Base-by-base conservation (phyloP, 495 filamentous ascomycete genomes). In the Trichoderma asperelloides region DNA sequence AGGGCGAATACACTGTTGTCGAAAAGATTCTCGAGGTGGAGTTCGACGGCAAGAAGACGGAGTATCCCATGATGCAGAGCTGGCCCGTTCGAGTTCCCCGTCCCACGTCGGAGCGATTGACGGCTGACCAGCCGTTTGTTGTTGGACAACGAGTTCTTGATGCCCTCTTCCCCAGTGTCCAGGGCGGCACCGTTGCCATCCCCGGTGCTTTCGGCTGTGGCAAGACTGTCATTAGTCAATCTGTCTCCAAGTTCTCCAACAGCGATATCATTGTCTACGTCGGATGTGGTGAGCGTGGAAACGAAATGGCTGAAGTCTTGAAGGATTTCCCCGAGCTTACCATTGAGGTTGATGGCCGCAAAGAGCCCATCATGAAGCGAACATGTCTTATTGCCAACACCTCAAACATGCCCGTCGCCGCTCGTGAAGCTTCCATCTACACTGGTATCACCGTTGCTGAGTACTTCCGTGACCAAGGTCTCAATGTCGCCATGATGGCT, bases 331-430 rank as follows among this genome's bases (percentile, higher is more conserved):
- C 95, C 49, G 91, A 96, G 85, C 89, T 98, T 68, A 88, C 88
- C 30, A 98, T 98, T 77, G 86, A 91, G 21, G 84, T 97, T 68
- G 85, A 93, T 28, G 95, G 95, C 71, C 92, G 93, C 73, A 88
- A 92, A 81, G 96, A 98, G 76, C 92, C 95, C 67, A 98, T 99
- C 84, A 99, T 99, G 95, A 99, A 98, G 86, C 96, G 95, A 73
- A 98, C 95, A 65, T 93, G 92, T 51, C 85, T 99, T 65, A 97
- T 99, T 76, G 95, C 95, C 74, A 99, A 99, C 78, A 99, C 95
- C 33, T 99, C 95, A 68, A 99, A 99, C 83, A 99, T 99, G 95
- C 95, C 95, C 69, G 95, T 99, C 74, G 95, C 95, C 67, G 95
- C 95, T 64, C 93, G 95, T 80, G 95, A 99, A 78, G 95, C 95